phyloP scores from a whole-genome alignment of 148 eudicot genomes.

The Rhododendron williamsianum region DNA sequence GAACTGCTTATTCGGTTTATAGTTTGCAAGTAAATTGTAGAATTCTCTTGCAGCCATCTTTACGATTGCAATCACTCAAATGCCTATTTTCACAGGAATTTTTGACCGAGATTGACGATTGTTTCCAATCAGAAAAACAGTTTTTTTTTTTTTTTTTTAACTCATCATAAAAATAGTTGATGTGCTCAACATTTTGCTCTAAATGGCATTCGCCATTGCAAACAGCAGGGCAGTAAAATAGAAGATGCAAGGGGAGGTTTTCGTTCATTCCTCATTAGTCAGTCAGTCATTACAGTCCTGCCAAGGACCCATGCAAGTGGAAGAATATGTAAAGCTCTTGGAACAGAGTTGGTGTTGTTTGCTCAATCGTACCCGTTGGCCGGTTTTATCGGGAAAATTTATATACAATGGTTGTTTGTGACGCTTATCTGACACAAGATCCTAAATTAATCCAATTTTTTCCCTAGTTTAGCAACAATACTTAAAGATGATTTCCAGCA shows the following conservation, averaged over 20 bases:
- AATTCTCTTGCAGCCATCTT: no score
- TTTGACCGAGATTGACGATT: neutral
- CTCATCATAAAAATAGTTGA: neutral
- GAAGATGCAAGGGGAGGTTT: neutral
- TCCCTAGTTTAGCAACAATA: neutral
- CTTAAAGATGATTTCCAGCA: neutral
- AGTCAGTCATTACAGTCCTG: neutral
- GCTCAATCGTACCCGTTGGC: neutral
- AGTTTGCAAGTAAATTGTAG: neutral
- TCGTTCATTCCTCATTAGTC: neutral
- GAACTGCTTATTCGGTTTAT: neutral
- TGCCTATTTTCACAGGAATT: neutral
- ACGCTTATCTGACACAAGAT: no score
- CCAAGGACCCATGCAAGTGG: neutral
- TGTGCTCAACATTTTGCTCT: neutral
- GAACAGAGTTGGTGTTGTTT: neutral
- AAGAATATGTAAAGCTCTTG: neutral
- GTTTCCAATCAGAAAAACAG: neutral
- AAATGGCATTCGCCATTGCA: neutral
- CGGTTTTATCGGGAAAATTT: neutral
- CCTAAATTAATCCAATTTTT: neutral
- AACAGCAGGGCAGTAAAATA: neutral
- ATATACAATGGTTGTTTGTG: neutral
- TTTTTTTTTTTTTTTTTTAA: no score
- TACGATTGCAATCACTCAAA: neutral